Conservation (phyloP, 2,329 filamentous ascomycete genomes). For the Paraconiothyrium sp. region DNA sequence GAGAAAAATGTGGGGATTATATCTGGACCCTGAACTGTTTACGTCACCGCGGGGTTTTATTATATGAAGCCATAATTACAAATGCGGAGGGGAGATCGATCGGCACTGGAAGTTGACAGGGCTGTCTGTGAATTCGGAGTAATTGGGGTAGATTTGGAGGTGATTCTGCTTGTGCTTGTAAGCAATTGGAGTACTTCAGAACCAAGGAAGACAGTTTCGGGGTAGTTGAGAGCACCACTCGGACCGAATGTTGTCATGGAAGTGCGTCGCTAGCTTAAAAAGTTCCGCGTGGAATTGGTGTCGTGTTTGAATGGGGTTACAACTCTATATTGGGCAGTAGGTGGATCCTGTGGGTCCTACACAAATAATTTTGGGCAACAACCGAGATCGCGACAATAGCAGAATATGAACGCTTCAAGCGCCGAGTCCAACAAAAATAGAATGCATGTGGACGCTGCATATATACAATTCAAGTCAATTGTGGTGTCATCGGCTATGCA, state of each 20-base stretch:
- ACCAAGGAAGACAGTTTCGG: neutral
- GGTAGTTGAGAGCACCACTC: neutral
- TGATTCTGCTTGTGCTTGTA: neutral
- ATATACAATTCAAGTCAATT: neutral
- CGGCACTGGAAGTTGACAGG: neutral
- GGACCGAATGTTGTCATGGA: neutral
- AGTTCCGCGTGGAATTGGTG: neutral
- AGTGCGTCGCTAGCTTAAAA: neutral
- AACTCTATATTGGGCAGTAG: neutral
- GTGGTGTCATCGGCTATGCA: neutral
- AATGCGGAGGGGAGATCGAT: neutral
- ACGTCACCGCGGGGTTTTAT: slow-evolving; percentile 8
- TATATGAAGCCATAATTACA: neutral
- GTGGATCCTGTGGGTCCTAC: slow-evolving; percentile 9
- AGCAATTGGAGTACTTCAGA: neutral
- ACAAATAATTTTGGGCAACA: neutral
- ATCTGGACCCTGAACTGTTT: neutral
- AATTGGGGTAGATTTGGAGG: neutral
- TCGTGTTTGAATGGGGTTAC: neutral
- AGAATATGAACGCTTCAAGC: neutral
- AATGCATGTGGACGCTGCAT: neutral
- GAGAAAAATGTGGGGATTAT: slow-evolving; percentile 1
- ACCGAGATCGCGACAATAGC: neutral
- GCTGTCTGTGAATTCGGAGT: neutral
- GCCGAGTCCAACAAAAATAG: neutral